Base-by-base conservation (phyloP, 805 yeast species). In the Saturnispora sanitii region DNA sequence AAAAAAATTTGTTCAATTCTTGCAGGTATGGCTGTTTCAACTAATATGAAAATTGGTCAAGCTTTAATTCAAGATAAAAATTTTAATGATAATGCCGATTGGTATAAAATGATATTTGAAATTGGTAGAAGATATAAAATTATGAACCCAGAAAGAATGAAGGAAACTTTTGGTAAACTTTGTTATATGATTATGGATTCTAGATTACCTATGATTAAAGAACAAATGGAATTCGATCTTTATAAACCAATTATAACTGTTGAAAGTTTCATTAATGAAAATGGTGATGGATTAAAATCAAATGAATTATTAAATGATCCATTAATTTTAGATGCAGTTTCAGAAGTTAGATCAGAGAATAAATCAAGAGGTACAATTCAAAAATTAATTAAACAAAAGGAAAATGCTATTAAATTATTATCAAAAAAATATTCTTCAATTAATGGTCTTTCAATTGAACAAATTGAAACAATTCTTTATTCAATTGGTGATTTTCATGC, bases 111-210 rank as follows among this genome's bases (percentile, higher is more conserved):
- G 32, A 64, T 82, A 6, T 82, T 82, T 56, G 92, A 82, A 59
- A 75, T 82, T 45, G 92, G 92, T 19, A 67, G 92, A 51, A 67
- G 92, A 33, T 82, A 82, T 61, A 82, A 82, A 55, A 77, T 83
- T 50, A 79, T 82, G 87, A 82, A 82, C 52, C 94, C 94, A 0
- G 87, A 82, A 49, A 70, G 75, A 50, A 78, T 83, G 83, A 69
- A 87, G 46, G 83, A 79, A 51, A 77, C 77, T 4, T 83, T 77
- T 56, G 94, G 94, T 35, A 82, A 82, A 52, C 62, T 83, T 43
- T 79, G 83, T 62, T 82, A 82, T 57, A 83, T 82, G 82, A 77
- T 82, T 28, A 82, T 83, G 92, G 94, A 82, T 58, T 82, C 92
- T 2, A 64, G 83, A 35, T 59, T 80, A 22, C 82, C 86, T 0